These are phyloP conservation scores for Triangularia setosa DNA, from an alignment of 2,329 filamentous ascomycete species.

Conservation along the genomic window DNA sequence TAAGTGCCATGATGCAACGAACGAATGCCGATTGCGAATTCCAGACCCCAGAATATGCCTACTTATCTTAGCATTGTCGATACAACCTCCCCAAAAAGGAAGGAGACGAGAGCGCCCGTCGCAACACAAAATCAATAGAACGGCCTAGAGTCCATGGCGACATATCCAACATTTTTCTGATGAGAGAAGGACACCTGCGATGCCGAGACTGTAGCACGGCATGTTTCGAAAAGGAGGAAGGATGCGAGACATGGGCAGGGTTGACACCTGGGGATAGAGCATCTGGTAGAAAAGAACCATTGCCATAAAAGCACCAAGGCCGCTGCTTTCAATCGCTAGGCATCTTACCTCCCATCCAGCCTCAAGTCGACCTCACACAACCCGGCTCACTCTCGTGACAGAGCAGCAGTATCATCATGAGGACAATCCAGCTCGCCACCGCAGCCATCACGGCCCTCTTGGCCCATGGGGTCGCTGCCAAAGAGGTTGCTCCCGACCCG, in stretches of 20 bases:
- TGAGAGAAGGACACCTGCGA: background rate
- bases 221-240: background rate
- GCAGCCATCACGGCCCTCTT: conserved; percentile 3
- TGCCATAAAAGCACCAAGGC: background rate
- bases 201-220: background rate
- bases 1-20: background rate
- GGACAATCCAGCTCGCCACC: background rate
- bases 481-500: conserved; percentile 4
- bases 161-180: background rate
- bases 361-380: background rate
- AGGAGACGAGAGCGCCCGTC: background rate
- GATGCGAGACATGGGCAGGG: background rate
- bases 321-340: background rate
- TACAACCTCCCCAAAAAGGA: conserved; percentile 8
- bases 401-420: conserved; percentile 1
- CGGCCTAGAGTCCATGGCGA: background rate
- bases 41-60: background rate
- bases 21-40: background rate
- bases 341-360: background rate
- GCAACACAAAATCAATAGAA: background rate
- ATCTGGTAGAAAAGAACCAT: background rate
- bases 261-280: background rate
- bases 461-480: conserved; percentile 2
- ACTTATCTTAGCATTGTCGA: background rate
- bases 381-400: background rate